Base-by-base conservation (phyloP, 768 basidiomycete species). In the Leucocoprinus leucothites region DNA sequence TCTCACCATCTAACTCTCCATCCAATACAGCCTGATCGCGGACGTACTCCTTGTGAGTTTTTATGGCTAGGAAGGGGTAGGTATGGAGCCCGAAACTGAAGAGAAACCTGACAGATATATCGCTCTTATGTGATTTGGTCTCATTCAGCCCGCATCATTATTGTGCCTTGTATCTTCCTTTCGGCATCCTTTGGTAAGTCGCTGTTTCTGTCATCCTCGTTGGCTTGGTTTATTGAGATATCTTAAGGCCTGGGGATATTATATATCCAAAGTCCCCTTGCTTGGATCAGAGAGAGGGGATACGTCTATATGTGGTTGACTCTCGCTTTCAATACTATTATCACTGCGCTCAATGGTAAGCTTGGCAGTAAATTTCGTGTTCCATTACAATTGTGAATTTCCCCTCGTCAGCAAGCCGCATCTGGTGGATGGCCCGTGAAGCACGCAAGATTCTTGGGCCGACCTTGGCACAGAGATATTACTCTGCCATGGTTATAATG, bases 401-500 rank as follows among this genome's bases (percentile, higher is more conserved):
- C 31, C 6, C 11, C 31, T 31, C 31, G 31, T 5, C 11, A 31
- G 31, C 31, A 31, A 5, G 6, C 11, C 31, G 31, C 40, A 16
- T 14, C 3, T 16, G 40, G 18, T 41, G 16, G 16, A 41, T 41
- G 49, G 61, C 61, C 55, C 62, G 64, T 51, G 65, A 67, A 24
- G 60, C 65, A 25, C 61, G 60, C 31, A 40, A 57, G 41, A 61
- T 66, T 46, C 58, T 70, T 19, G 62, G 65, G 11, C 60, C 65
- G 18, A 62, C 61, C 5, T 18, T 63, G 9, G 58, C 63, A 14
- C 59, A 58, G 50, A 65, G 61, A 48, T 67, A 66, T 46, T 60
- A 60, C 24, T 61, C 66, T 3, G 61, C 62, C 60, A 67, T 67
- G 35, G 60, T 62, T 19, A 68, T 69, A 11, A 31, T 52, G 59